Evolutionary conservation across 108 stramenopile species (phyloP).

Genomic region (Asterionellopsis glacialis): DNA sequence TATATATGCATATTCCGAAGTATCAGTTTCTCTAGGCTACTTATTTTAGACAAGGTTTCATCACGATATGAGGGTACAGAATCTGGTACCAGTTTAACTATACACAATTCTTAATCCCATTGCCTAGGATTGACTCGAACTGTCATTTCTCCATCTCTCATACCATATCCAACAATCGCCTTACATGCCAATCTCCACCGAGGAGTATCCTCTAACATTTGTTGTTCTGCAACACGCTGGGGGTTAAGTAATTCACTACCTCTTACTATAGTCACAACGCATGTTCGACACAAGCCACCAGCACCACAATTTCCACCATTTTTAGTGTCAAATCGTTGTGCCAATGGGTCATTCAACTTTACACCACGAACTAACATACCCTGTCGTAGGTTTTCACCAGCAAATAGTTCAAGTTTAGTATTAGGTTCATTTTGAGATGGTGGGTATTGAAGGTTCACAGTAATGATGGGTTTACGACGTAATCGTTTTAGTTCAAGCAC

Average conservation of each 20-base stretch:
- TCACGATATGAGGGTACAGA: no score
- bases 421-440: slow-evolving; percentile 55
- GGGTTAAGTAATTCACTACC: slow-evolving; percentile 60
- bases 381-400: slow-evolving; percentile 79
- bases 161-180: slow-evolving; percentile 67
- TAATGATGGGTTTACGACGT: slow-evolving; percentile 69
- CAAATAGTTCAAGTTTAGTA: slow-evolving; percentile 61
- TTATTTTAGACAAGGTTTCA: no score
- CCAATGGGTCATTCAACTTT: slow-evolving; percentile 71
- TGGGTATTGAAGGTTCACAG: slow-evolving; percentile 68
- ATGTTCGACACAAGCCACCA: slow-evolving; percentile 64
- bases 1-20: no score
- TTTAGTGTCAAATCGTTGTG: slow-evolving; percentile 47
- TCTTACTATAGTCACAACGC: slow-evolving; percentile 45
- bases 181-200: slow-evolving; percentile 76
- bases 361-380: slow-evolving; percentile 72
- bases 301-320: slow-evolving; percentile 60
- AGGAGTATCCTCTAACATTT: slow-evolving; percentile 63
- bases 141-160: slow-evolving; percentile 61
- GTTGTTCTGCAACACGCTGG: slow-evolving; percentile 39
- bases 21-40: no score
- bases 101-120: slow-evolving; percentile 29
- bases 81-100: no score
- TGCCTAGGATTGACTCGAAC: slow-evolving; percentile 70
- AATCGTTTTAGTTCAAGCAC: slow-evolving; percentile 67